Evolutionary conservation across 2,329 filamentous ascomycete species (phyloP), one percentile per base, ranked within the genome.

Genomic region (Ceratocystis alfenasii): DNA sequence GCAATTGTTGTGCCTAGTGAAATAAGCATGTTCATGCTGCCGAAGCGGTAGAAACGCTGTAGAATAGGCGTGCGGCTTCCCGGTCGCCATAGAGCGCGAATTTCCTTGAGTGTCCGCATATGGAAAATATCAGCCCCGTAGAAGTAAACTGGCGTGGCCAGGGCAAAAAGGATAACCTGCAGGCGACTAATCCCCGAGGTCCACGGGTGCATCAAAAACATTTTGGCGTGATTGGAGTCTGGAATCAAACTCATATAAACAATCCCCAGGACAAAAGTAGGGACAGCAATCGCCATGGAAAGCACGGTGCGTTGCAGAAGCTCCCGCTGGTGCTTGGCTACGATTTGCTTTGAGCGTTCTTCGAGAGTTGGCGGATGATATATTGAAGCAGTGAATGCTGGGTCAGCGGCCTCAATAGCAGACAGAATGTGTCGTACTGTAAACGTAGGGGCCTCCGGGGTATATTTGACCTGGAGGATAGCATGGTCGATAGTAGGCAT

Each of bases 21-120:
- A 75, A 96, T 92, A 68, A 96, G 81, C 78, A 95, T 87, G 73
- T 95, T 95, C 92, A 96, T 96, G 77, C 91, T 96, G 7, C 92
- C 92, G 72, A 96, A 96, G n/a, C 88, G 86, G 74, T 91, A 90
- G 72, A 96, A 92, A 15, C 92, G 81, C 70, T 87, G 83, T 17
- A 89, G 71, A 3, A 95, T 73, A 0, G 90, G 88, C 0, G 87
- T 87, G 46, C 81, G 83, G 72, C 90, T 95, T 33, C 85, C 83
- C 1, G 78, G 84, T 25, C 87, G 82, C 92, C 92, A 96, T 69
- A 96, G 78, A 0, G 85, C 81, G 68, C 80, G 80, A 12, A 96
- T 77, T 71, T 96, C 92, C 73, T 91, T 94, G 70, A 91, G 73
- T 0, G 90, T 88, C 50, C 89, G 82, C 12, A 80, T 75, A 72